Conservation (phyloP, 2,329 filamentous ascomycete genomes). For the Cladosporium austrohemisphaericum region DNA sequence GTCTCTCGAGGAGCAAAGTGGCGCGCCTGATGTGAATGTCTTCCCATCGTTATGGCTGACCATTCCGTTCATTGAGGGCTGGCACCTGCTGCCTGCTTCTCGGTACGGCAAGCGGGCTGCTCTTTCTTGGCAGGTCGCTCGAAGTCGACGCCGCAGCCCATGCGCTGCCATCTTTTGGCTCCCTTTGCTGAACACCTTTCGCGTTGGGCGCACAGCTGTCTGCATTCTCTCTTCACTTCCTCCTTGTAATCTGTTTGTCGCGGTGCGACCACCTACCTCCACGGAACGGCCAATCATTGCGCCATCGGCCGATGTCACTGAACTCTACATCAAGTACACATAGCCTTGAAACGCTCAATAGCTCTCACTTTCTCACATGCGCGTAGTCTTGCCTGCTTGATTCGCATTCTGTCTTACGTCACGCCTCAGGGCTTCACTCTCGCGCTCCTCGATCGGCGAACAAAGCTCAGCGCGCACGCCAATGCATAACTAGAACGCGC, state of each 20-base stretch:
- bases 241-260: not conserved
- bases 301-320: not conserved
- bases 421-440: no score
- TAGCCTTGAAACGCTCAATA: not conserved
- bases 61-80: not conserved
- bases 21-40: no score
- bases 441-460: no score
- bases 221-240: not conserved
- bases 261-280: not conserved
- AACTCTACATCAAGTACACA: not conserved
- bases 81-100: not conserved
- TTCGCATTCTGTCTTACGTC: not conserved
- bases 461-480: not conserved
- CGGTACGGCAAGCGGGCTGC: not conserved
- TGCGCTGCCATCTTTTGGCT: conserved; percentile 3
- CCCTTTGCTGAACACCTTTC: conserved; percentile 7
- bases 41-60: no score
- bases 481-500: conserved; percentile 12
- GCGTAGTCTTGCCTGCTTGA: not conserved
- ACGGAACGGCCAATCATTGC: not conserved
- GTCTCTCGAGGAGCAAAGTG: no score
- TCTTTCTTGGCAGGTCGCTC: conserved; percentile 5
- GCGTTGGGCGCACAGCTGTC: not conserved
- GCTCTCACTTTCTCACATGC: conserved; percentile 10
- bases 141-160: conserved; percentile 7